A percentile compares a stretch with the other conserved stretches of the same genome.
Evolutionary conservation across 1,284 basidiomycete species (phyloP).

Genomic region (Pseudozyma hubeiensis): DNA sequence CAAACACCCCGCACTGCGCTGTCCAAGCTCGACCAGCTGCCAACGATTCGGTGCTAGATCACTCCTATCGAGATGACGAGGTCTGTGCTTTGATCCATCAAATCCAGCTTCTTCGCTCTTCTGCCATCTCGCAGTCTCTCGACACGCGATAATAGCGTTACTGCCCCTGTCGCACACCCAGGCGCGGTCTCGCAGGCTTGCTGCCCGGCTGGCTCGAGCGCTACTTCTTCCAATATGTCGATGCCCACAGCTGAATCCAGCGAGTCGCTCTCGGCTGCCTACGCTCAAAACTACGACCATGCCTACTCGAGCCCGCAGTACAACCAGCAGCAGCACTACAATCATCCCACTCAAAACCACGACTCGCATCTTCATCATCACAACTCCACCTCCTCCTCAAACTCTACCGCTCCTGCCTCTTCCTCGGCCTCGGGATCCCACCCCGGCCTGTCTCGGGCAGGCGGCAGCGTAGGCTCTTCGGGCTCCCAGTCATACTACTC

Average conservation of each 20-base stretch:
- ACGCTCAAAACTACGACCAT: slow-evolving; percentile 43
- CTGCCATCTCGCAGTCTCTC: too few relatives aligned
- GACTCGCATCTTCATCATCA: slow-evolving; percentile 7
- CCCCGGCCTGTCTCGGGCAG: slow-evolving; percentile 21
- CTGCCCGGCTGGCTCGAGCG: slow-evolving; percentile 2
- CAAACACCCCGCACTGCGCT: too few relatives aligned
- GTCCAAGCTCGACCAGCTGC: not conserved
- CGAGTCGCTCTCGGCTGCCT: slow-evolving; percentile 48
- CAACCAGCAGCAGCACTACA: slow-evolving; percentile 10
- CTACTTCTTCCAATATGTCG: slow-evolving; percentile 11
- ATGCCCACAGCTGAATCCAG: slow-evolving; percentile 42
- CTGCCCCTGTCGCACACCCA: not conserved
- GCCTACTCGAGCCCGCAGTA: slow-evolving; percentile 12
- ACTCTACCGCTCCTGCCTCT: slow-evolving; percentile 8
- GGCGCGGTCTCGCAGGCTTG: not conserved
- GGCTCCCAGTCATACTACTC: slow-evolving; percentile 46
- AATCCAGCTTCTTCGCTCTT: not conserved
- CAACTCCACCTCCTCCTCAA: slow-evolving; percentile 14
- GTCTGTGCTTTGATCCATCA: slow-evolving; percentile 6
- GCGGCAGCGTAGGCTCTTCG: slow-evolving; percentile 44
- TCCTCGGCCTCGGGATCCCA: slow-evolving; percentile 24
- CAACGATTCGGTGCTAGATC: not conserved
- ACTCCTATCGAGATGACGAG: slow-evolving; percentile 8
- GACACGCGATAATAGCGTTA: too few relatives aligned
- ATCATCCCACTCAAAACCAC: slow-evolving; percentile 1